Conservation (phyloP, 2,329 filamentous ascomycete species). For the Fusarium nanum region DNA sequence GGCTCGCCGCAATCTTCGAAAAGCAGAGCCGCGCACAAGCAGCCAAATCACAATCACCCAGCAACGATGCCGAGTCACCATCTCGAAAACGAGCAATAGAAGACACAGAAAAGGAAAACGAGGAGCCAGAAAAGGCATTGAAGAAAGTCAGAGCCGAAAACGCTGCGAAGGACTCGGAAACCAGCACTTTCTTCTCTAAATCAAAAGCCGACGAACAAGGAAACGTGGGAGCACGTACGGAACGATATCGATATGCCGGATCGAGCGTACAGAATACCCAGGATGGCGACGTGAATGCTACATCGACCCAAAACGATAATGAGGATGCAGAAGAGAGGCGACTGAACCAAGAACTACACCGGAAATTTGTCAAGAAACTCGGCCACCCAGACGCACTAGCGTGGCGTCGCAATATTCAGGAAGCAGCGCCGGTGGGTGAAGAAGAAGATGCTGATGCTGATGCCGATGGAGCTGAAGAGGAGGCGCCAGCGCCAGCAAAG, state of each 20-base stretch:
- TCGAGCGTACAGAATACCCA: conserved; percentile 53
- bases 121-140: conserved; percentile 51
- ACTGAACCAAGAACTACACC: conserved; percentile 78
- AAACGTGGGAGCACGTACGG: conserved; percentile 56
- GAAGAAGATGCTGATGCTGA: conserved; percentile 70
- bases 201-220: conserved; percentile 27
- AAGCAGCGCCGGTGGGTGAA: conserved; percentile 64
- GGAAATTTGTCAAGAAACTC: conserved; percentile 89
- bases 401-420: conserved; percentile 69
- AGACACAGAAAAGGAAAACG: conserved; percentile 58
- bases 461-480: conserved; percentile 65
- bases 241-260: conserved; percentile 63
- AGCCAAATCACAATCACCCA: conserved; percentile 43
- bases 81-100: conserved; percentile 64
- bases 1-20: conserved; percentile 53
- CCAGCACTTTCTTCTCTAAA: conserved; percentile 52
- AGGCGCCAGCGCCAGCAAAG: conserved; percentile 55
- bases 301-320: conserved; percentile 53
- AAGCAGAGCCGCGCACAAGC: conserved; percentile 47
- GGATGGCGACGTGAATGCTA: conserved; percentile 46
- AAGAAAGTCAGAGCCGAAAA: conserved; percentile 61
- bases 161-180: conserved; percentile 51
- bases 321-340: conserved; percentile 63
- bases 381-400: conserved; percentile 86
- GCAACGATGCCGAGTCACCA: conserved; percentile 46